Percentiles rank a stretch among this genome's conserved stretches.
These are phyloP conservation scores for Venturia effusa DNA, from an alignment of 2,329 filamentous ascomycete genomes.

Conservation along the genomic window DNA sequence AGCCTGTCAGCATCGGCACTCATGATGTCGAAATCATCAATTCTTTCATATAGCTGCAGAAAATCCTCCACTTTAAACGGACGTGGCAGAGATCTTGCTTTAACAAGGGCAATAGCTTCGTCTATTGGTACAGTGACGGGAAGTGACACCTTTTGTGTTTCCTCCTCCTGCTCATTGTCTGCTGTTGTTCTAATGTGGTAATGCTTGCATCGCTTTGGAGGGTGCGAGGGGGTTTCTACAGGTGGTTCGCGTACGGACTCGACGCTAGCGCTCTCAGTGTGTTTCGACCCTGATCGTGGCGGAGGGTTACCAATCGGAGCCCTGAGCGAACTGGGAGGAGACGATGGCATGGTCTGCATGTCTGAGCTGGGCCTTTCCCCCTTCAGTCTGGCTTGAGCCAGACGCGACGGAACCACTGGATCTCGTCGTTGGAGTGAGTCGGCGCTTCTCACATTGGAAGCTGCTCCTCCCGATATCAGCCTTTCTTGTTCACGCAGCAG, in stretches of 20 bases:
- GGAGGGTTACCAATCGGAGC: not conserved
- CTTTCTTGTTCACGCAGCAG: not conserved
- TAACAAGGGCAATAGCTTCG: not conserved
- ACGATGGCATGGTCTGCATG: not conserved
- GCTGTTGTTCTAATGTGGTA: not conserved
- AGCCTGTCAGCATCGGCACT: not conserved
- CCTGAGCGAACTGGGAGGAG: not conserved
- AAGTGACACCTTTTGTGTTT: not conserved
- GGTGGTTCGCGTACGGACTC: not conserved
- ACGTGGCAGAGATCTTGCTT: not conserved
- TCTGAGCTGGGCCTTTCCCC: not conserved
- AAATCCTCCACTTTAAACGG: constrained; percentile 1
- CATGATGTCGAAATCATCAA: not conserved
- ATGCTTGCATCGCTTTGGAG: not conserved
- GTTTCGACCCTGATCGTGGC: not conserved
- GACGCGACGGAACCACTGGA: not conserved
- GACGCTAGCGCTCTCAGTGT: not conserved
- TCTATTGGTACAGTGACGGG: not conserved
- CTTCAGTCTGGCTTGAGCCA: not conserved
- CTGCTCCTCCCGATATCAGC: not conserved
- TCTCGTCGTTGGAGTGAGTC: not conserved
- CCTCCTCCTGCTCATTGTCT: not conserved
- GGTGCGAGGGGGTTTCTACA: not conserved
- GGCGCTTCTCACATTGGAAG: not conserved
- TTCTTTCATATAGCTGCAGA: not conserved